A percentile compares a stretch with the other conserved stretches of the same genome.
Conservation (phyloP, 192 early-diverging fungal genomes). For the Backusella luteola region DNA sequence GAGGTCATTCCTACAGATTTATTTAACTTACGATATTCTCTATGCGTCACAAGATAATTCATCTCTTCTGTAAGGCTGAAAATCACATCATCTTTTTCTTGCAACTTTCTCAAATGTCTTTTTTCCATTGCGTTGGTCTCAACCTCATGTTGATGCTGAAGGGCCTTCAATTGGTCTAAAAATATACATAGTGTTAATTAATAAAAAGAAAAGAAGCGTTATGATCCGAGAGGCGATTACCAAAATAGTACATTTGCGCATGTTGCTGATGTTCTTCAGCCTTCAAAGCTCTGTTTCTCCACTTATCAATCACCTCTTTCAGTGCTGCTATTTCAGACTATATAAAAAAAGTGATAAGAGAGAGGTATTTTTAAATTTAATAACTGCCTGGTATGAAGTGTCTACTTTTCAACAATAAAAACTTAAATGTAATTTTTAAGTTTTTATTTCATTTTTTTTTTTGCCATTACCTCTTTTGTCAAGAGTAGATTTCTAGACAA, state of each 20-base stretch:
- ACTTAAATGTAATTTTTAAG: background rate
- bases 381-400: conserved; percentile 3
- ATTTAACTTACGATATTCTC: conserved; percentile 14
- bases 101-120: conserved; percentile 9
- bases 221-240: background rate
- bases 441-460: background rate
- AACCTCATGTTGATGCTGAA: conserved; percentile 2
- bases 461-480: conserved; percentile 1
- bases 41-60: conserved; percentile 5
- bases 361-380: background rate
- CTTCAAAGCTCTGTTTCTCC: conserved; percentile 4
- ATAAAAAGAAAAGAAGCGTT: background rate
- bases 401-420: background rate
- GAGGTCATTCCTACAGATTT: conserved; percentile 13
- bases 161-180: background rate
- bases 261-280: conserved; percentile 1
- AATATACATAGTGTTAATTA: background rate
- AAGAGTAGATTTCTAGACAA: conserved; percentile 9
- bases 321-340: conserved; percentile 11
- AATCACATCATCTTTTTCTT: conserved; percentile 9
- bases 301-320: conserved; percentile 10
- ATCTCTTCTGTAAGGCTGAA: background rate
- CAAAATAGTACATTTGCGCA: conserved; percentile 6
- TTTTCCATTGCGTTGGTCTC: background rate
- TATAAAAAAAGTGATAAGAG: background rate